Evolutionary conservation across 371 early-diverging fungal genomes (phyloP).

Genomic region (Rhizopus sp.): DNA sequence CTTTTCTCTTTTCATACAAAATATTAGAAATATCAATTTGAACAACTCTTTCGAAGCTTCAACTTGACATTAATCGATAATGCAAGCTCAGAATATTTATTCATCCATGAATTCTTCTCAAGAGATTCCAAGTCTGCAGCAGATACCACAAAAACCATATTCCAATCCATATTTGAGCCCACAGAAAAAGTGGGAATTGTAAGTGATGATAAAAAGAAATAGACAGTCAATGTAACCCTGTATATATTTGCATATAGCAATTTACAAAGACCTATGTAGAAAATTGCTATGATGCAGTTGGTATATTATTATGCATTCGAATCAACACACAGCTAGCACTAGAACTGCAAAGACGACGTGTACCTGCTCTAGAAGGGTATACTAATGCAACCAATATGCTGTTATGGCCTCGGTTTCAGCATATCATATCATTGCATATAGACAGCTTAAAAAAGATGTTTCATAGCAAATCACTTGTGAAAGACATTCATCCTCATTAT

Average conservation of each 20-base stretch:
- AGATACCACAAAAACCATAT: conserved; percentile 53
- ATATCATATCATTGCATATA: conserved; percentile 84
- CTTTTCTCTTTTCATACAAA: background rate
- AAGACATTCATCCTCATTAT: conserved; percentile 83
- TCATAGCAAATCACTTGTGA: conserved; percentile 61
- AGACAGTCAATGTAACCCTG: background rate
- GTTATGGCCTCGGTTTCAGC: conserved; percentile 92
- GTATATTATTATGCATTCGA: conserved; percentile 84
- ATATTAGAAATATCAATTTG: conserved; percentile 68
- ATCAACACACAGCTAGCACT: conserved; percentile 80
- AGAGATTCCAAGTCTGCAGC: conserved; percentile 52
- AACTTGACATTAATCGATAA: conserved; percentile 89
- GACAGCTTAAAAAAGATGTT: conserved; percentile 80
- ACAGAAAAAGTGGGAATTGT: conserved; percentile 79
- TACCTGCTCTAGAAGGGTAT: conserved; percentile 82
- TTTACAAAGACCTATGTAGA: conserved; percentile 73
- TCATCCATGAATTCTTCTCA: conserved; percentile 85
- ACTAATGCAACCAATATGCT: conserved; percentile 85
- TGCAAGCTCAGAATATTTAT: conserved; percentile 90
- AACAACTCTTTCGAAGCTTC: conserved; percentile 82
- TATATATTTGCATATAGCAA: conserved; percentile 34
- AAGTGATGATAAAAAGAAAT: conserved; percentile 10
- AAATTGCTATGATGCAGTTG: conserved; percentile 84
- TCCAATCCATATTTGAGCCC: conserved; percentile 79
- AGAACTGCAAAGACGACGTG: conserved; percentile 79